These are phyloP conservation scores for Helotiales sp. DNA, from an alignment of 2,329 filamentous ascomycete species.

Conservation along the genomic window DNA sequence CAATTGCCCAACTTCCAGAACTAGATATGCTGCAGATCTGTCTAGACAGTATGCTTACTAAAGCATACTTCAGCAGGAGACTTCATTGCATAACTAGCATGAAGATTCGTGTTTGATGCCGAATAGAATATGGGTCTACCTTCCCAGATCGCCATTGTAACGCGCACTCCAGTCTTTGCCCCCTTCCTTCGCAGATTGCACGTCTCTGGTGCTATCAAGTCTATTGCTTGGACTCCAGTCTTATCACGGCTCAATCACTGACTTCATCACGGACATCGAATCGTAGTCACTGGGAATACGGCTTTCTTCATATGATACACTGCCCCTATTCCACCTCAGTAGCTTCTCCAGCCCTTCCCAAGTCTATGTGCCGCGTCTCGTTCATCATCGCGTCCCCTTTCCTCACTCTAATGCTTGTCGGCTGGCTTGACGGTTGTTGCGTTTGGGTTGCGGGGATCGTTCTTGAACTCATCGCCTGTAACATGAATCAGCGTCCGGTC, in stretches of 20 bases:
- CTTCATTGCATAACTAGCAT: too few relatives aligned
- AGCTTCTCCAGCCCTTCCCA: background rate
- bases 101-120: too few relatives aligned
- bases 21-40: background rate
- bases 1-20: background rate
- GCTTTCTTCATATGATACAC: constrained; percentile 27
- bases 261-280: background rate
- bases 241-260: background rate
- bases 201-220: too few relatives aligned
- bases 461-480: constrained; percentile 90
- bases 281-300: constrained; percentile 36
- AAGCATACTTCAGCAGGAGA: background rate
- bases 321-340: constrained; percentile 1
- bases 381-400: background rate
- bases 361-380: background rate
- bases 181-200: too few relatives aligned
- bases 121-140: too few relatives aligned
- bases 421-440: constrained; percentile 36
- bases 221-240: too few relatives aligned
- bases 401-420: constrained; percentile 32
- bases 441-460: constrained; percentile 86
- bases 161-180: too few relatives aligned
- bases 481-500: constrained; percentile 18
- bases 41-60: background rate
- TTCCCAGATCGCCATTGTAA: too few relatives aligned